phyloP scores from a whole-genome alignment of 2,329 filamentous ascomycete genomes.

The Trichoderma hamatum region DNA sequence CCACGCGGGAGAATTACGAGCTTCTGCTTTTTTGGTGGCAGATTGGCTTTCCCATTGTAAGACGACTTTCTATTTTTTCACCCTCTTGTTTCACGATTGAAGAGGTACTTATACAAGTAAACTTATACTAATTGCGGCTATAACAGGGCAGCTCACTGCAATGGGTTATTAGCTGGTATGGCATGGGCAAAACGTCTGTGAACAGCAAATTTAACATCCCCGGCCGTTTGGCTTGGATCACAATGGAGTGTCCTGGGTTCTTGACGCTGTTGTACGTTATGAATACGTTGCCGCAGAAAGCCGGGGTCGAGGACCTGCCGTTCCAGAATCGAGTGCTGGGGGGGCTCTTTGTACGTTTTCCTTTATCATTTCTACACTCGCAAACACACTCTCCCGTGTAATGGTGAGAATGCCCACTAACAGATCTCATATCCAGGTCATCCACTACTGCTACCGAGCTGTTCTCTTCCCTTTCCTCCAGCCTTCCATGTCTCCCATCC shows the following conservation, averaged over 20 bases:
- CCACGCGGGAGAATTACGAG: constrained; percentile 61
- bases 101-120: neutral
- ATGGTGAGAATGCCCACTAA: constrained; percentile 20
- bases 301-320: constrained; percentile 63
- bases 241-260: constrained; percentile 84
- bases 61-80: no score
- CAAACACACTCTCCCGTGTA: neutral
- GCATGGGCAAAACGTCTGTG: constrained; percentile 88
- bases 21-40: constrained; percentile 56
- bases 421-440: constrained; percentile 50
- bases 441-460: constrained; percentile 92
- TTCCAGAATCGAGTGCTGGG: constrained; percentile 79
- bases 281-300: constrained; percentile 62
- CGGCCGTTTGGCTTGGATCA: constrained; percentile 82
- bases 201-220: constrained; percentile 79
- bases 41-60: constrained; percentile 56
- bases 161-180: constrained; percentile 80
- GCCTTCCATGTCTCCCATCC: constrained; percentile 91
- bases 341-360: constrained; percentile 61
- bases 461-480: constrained; percentile 80
- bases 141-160: constrained; percentile 70
- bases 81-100: no score
- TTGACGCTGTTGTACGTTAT: constrained; percentile 79
- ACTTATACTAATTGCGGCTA: neutral
- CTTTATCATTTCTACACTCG: neutral